Percentiles rank a stretch among this genome's conserved stretches.
phyloP scores from a whole-genome alignment of 768 basidiomycete species.

The Mycena epipterygia region DNA sequence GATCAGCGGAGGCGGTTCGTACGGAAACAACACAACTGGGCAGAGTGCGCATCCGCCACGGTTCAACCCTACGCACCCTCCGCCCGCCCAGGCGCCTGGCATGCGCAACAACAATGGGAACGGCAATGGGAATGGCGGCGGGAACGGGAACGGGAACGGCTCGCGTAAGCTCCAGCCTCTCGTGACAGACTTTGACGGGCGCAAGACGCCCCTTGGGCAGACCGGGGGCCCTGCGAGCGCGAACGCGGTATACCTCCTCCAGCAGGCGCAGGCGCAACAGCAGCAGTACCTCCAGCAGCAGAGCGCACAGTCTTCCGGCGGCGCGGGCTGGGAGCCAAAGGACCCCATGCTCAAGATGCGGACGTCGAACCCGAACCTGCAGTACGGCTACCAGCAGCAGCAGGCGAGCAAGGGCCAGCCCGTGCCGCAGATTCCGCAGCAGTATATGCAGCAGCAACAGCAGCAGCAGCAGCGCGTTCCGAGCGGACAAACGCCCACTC shows the following conservation, averaged over 20 bases:
- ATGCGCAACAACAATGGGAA: conserved; percentile 51
- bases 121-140: conserved; percentile 43
- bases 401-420: conserved; percentile 61
- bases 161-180: conserved; percentile 61
- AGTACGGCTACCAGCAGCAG: conserved; percentile 71
- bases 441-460: conserved; percentile 66
- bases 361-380: conserved; percentile 78
- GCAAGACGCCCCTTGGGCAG: conserved; percentile 69
- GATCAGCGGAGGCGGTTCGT: conserved; percentile 55
- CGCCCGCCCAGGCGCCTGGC: conserved; percentile 59
- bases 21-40: conserved; percentile 52
- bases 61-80: conserved; percentile 69
- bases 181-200: conserved; percentile 74
- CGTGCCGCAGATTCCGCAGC: conserved; percentile 80
- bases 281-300: conserved; percentile 48
- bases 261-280: conserved; percentile 57
- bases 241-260: conserved; percentile 55
- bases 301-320: conserved; percentile 43
- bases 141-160: conserved; percentile 35
- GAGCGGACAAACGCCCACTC: conserved; percentile 56
- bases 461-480: conserved; percentile 39
- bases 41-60: conserved; percentile 78
- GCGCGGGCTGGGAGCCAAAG: conserved; percentile 39
- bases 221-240: conserved; percentile 64
- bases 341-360: conserved; percentile 57